phyloP scores from a whole-genome alignment of 768 basidiomycete species.

The Mycena olivaceomarginata region DNA sequence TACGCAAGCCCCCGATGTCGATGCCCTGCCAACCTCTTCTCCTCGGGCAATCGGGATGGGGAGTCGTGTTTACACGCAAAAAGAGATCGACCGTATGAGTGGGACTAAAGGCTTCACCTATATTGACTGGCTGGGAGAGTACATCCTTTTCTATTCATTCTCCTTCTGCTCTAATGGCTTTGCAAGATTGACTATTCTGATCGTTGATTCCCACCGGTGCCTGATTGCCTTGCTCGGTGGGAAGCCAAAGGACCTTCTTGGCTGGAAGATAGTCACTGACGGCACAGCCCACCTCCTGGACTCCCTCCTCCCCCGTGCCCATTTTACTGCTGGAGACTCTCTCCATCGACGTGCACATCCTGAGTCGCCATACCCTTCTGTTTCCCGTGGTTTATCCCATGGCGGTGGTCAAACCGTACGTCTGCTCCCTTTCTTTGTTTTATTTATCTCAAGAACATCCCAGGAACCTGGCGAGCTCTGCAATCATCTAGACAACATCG shows the following conservation, averaged over 20 bases:
- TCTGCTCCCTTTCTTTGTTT: background rate
- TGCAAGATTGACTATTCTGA: conserved; percentile 22
- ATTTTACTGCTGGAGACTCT: background rate
- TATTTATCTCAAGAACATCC: too few relatives aligned
- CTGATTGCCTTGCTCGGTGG: conserved; percentile 33
- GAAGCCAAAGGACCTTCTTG: background rate
- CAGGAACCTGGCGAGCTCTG: too few relatives aligned
- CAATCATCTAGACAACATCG: too few relatives aligned
- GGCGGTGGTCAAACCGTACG: conserved; percentile 25
- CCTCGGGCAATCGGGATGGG: too few relatives aligned
- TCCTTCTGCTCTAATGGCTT: background rate
- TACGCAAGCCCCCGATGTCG: background rate
- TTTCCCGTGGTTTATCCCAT: conserved; percentile 13
- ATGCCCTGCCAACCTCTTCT: background rate
- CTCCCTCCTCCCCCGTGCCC: too few relatives aligned
- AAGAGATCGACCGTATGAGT: conserved; percentile 1
- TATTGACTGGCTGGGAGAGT: conserved; percentile 28
- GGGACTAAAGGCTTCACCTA: conserved; percentile 19
- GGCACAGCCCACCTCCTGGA: background rate
- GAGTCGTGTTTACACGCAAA: background rate
- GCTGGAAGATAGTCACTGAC: conserved; percentile 7
- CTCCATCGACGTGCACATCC: conserved; percentile 25
- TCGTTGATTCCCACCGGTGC: conserved; percentile 20
- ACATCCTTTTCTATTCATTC: background rate
- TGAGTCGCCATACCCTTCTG: background rate